A percentile compares a stretch with the other conserved stretches of the same genome.
These are phyloP conservation scores for Tylopilus cervinicoccineus DNA, from an alignment of 768 basidiomycete genomes.

Conservation along the genomic window DNA sequence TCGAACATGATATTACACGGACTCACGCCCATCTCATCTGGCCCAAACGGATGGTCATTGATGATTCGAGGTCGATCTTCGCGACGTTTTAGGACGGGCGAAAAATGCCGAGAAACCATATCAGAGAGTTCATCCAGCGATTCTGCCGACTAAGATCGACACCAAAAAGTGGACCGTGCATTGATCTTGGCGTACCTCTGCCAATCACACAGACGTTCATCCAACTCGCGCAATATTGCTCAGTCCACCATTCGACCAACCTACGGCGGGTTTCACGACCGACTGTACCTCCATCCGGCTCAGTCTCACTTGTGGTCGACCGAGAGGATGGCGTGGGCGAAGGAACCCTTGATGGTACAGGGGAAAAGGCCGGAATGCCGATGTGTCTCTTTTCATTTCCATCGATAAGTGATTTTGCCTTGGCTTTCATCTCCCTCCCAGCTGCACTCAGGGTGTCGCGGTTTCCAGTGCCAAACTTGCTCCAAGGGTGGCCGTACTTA, in stretches of 20 bases:
- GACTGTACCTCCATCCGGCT: constrained; percentile 71
- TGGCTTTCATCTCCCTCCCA: constrained; percentile 52
- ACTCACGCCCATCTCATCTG: constrained; percentile 67
- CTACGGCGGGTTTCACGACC: constrained; percentile 79
- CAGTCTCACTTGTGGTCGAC: constrained; percentile 52
- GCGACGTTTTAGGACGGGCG: constrained; percentile 63
- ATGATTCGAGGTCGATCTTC: constrained; percentile 59
- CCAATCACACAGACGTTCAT: constrained; percentile 82
- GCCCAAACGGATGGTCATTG: constrained; percentile 72
- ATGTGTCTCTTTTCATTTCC: constrained; percentile 23
- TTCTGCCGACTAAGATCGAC: constrained; percentile 41
- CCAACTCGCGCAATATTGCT: constrained; percentile 76
- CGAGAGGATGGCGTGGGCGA: constrained; percentile 58
- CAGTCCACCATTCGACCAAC: constrained; percentile 80
- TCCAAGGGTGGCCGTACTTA: constrained; percentile 76
- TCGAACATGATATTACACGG: constrained; percentile 1
- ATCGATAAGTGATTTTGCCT: constrained; percentile 37
- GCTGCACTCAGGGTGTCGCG: constrained; percentile 64
- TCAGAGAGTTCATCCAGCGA: constrained; percentile 68
- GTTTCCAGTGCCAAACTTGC: constrained; percentile 90
- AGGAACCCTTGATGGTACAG: constrained; percentile 49
- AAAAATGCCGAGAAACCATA: constrained; percentile 63
- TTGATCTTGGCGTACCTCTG: constrained; percentile 46
- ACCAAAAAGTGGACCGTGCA: background rate
- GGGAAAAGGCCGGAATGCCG: constrained; percentile 35